phyloP scores from a whole-genome alignment of 1,139 yeast genomes.

The Casaregolazyma lundiana region DNA sequence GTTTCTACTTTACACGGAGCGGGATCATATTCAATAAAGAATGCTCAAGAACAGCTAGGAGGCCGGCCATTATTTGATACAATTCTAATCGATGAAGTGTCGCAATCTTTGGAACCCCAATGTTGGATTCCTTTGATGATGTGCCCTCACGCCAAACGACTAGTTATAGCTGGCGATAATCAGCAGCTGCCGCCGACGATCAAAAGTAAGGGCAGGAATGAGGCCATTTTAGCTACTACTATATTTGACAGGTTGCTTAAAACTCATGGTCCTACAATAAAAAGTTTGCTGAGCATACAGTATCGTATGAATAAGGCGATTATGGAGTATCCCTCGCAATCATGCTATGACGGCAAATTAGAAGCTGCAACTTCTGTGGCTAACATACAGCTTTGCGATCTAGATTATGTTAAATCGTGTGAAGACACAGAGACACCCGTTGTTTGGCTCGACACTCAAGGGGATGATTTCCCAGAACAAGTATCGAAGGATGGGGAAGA shows the following conservation, averaged over 20 bases:
- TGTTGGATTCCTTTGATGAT: slow-evolving; percentile 92
- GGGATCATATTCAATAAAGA: slow-evolving; percentile 61
- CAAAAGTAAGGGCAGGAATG: slow-evolving; percentile 29
- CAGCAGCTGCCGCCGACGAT: slow-evolving; percentile 64
- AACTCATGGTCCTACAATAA: slow-evolving; percentile 46
- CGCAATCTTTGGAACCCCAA: slow-evolving; percentile 91
- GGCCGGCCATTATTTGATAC: slow-evolving; percentile 58
- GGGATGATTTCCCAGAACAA: slow-evolving; percentile 62
- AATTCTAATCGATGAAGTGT: slow-evolving; percentile 88
- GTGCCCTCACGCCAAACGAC: slow-evolving; percentile 53
- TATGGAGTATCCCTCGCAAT: slow-evolving; percentile 72
- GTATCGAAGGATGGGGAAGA: slow-evolving; percentile 36
- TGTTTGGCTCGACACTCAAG: slow-evolving; percentile 90
- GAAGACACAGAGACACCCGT: slow-evolving; percentile 45
- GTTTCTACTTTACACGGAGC: slow-evolving; percentile 86
- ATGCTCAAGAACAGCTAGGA: slow-evolving; percentile 30
- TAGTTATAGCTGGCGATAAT: slow-evolving; percentile 64
- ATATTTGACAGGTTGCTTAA: slow-evolving; percentile 73
- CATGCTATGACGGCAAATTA: slow-evolving; percentile 59
- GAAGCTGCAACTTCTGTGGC: slow-evolving; percentile 61
- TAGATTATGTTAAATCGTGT: slow-evolving; percentile 46
- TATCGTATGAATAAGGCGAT: slow-evolving; percentile 80
- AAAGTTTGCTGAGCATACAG: slow-evolving; percentile 62
- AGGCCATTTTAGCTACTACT: slow-evolving; percentile 51
- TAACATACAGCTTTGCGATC: slow-evolving; percentile 48